A percentile compares a stretch with the other conserved stretches of the same genome.
These are phyloP conservation scores for Fusarium falciforme DNA, from an alignment of 2,329 filamentous ascomycete genomes.

Conservation along the genomic window DNA sequence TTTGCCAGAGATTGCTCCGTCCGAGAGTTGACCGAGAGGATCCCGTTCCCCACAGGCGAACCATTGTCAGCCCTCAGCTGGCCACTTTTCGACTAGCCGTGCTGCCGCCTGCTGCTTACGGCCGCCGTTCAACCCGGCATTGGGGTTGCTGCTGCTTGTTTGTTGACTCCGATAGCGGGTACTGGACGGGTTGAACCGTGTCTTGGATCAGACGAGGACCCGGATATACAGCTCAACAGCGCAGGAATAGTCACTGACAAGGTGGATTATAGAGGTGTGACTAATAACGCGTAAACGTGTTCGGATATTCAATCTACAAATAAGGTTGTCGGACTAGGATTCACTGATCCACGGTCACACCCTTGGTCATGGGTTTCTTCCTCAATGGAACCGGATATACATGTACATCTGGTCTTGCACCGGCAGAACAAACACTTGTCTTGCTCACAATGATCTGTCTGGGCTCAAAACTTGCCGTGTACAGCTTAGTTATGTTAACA, in stretches of 20 bases:
- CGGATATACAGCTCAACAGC: constrained; percentile 28
- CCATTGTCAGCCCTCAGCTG: neutral
- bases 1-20: neutral
- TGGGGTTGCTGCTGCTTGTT: neutral
- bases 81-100: neutral
- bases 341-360: neutral
- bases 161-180: constrained; percentile 27
- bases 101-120: constrained; percentile 1
- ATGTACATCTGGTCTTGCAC: neutral
- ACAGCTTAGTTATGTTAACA: neutral
- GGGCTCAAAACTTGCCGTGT: neutral
- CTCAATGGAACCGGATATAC: neutral
- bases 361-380: neutral
- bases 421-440: neutral
- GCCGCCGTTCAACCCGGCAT: neutral
- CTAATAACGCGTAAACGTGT: neutral
- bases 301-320: neutral
- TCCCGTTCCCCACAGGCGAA: constrained; percentile 9
- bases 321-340: neutral
- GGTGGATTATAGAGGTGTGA: neutral
- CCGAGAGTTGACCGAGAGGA: neutral
- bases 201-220: constrained; percentile 28
- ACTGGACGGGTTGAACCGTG: constrained; percentile 26
- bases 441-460: neutral
- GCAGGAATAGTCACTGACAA: constrained; percentile 7